These are phyloP conservation scores for Suillus subluteus DNA, from an alignment of 768 basidiomycete genomes.

Conservation along the genomic window DNA sequence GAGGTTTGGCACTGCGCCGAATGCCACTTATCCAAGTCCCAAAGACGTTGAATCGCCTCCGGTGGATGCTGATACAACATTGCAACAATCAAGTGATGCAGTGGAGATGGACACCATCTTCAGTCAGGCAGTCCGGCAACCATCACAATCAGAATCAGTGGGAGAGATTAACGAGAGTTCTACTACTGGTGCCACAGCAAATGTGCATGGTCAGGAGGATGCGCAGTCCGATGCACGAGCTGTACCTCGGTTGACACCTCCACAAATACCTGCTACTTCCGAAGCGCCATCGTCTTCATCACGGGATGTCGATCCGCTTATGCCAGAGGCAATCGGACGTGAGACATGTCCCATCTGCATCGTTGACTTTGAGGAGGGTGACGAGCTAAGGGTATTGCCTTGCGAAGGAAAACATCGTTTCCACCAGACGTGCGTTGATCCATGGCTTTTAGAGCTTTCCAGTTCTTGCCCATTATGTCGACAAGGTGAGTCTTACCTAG, in stretches of 20 bases:
- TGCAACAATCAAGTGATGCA: conserved; percentile 18
- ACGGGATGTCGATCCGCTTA: conserved; percentile 42
- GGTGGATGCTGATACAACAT: conserved; percentile 10
- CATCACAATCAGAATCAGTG: not conserved
- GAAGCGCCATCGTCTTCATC: conserved; percentile 5
- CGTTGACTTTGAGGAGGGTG: conserved; percentile 91
- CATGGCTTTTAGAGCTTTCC: conserved; percentile 89
- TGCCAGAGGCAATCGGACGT: conserved; percentile 70
- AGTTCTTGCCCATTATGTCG: conserved; percentile 92
- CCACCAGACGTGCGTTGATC: conserved; percentile 90
- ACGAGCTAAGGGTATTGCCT: conserved; percentile 87
- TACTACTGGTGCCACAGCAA: not conserved
- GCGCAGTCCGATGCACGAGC: conserved; percentile 10
- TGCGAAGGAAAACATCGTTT: conserved; percentile 92
- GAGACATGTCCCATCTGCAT: conserved; percentile 97
- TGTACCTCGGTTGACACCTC: conserved; percentile 12
- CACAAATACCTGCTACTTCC: conserved; percentile 5
- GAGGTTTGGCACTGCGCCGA: conserved; percentile 63
- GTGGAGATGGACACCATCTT: conserved; percentile 6
- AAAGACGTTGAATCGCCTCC: conserved; percentile 38
- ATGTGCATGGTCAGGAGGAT: conserved; percentile 11
- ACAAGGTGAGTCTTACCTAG: conserved; percentile 59
- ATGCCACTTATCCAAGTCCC: conserved; percentile 16
- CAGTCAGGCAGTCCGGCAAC: not conserved
- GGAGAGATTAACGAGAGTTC: conserved; percentile 8